Base-by-base conservation (phyloP, 345 rosid genomes). In the Moricandia arvensis region DNA sequence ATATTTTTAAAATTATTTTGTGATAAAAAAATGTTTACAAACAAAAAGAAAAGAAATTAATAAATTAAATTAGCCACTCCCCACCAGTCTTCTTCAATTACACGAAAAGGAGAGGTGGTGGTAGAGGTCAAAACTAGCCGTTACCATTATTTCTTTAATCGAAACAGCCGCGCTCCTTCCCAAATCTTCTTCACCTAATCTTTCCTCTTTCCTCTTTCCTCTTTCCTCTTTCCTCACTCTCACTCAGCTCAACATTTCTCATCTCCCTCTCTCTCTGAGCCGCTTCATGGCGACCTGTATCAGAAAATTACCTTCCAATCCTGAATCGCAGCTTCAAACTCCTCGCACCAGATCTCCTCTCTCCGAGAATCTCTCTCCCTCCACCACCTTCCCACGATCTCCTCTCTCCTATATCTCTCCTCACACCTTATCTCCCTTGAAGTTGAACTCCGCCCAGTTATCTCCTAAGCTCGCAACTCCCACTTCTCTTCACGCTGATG, bases 331-430 rank as follows among this genome's bases (percentile, higher is more conserved):
- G 29, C 69, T 68, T 53, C 93, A 86, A 75, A 82, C 86, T 4
- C 82, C 69, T 2, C 81, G 74, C 31, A 31, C 77, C 58, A 85
- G 96, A 67, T 90, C 96, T 45, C 98, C 97, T 1, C 85, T 93
- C 17, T 54, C 88, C 2, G 91, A 88, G 82, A 86, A 75, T 60
- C 78, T 79, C 5, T 61, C 79, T 75, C 72, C 72, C 5, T 9
- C 70, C 6, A 55, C 71, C 21, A 38, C 71, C 33, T 74, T 74
- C 66, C 12, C 35, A 12, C 66, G 47, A 58, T 74, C 72, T 59
- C 65, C 71, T 65, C 77, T 55, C 71, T 38, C 71, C 5, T 11
- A n/a, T 11, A n/a, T 34, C 38, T 62, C 76, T 63, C 69, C 91
- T 33, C 87, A 82, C 47, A 21, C 49, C 15, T 69, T 89, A 68